A percentile compares a stretch with the other conserved stretches of the same genome.
These are phyloP conservation scores for Yamadazyma paraphyllophila DNA, from an alignment of 805 yeast species.

Conservation along the genomic window DNA sequence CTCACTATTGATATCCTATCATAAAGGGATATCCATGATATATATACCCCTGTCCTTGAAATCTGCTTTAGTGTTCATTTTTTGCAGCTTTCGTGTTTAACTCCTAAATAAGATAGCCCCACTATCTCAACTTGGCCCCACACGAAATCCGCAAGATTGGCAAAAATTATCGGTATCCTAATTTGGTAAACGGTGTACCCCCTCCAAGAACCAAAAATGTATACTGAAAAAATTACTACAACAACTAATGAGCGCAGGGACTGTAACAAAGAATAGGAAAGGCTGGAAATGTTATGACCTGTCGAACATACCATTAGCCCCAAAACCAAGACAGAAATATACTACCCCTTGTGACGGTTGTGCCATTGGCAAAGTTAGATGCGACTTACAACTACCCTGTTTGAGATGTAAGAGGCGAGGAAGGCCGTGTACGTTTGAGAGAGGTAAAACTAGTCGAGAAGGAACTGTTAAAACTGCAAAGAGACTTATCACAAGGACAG, in stretches of 20 bases:
- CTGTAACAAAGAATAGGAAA: neutral
- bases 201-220: neutral
- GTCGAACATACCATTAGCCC: neutral
- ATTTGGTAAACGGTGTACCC: neutral
- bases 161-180: slow-evolving; percentile 1
- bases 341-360: slow-evolving; percentile 39
- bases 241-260: neutral
- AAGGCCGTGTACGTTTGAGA: slow-evolving; percentile 26
- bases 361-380: slow-evolving; percentile 30
- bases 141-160: neutral
- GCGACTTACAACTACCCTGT: slow-evolving; percentile 29
- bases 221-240: neutral
- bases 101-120: neutral
- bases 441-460: too few species aligned
- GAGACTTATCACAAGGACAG: too few species aligned
- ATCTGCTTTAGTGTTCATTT: neutral
- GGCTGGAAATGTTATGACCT: slow-evolving; percentile 3
- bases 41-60: neutral
- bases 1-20: neutral
- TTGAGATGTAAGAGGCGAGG: slow-evolving; percentile 23
- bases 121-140: neutral
- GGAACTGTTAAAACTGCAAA: too few species aligned
- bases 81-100: neutral
- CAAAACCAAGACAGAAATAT: slow-evolving; percentile 14
- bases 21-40: neutral